Conservation (phyloP, 306 rosid genomes). For the Lablab purpureus region DNA sequence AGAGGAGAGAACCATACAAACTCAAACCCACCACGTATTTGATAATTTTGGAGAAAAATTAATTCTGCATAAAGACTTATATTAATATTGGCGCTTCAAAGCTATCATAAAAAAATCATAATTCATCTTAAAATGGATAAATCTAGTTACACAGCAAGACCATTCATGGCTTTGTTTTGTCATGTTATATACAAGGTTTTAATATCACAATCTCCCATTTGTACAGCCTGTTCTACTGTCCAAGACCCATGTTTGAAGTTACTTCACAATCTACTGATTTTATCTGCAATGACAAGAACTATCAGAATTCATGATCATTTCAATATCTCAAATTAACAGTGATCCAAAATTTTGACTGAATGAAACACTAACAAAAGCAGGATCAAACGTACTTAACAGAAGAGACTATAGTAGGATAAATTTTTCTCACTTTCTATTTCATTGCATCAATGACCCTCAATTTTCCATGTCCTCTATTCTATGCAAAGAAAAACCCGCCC, state of each 20-base stretch:
- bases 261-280: constrained; percentile 8
- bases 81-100: background rate
- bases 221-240: background rate
- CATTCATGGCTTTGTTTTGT: constrained; percentile 6
- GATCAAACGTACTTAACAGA: background rate
- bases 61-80: no score
- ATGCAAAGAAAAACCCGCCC: background rate
- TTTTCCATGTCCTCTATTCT: constrained; percentile 2
- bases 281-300: constrained; percentile 46
- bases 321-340: background rate
- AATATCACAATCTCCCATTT: background rate
- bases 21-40: no score
- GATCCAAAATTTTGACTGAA: background rate
- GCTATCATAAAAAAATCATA: background rate
- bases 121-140: background rate
- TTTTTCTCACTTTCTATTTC: constrained; percentile 21
- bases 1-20: no score
- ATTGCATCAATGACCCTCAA: background rate
- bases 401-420: constrained; percentile 4
- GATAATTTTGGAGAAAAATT: no score
- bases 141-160: background rate
- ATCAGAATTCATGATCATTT: constrained; percentile 5
- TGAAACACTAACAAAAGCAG: background rate
- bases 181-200: constrained; percentile 31
- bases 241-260: constrained; percentile 15